phyloP scores from a whole-genome alignment of 2,329 filamentous ascomycete genomes.

The Colletotrichum sp. region DNA sequence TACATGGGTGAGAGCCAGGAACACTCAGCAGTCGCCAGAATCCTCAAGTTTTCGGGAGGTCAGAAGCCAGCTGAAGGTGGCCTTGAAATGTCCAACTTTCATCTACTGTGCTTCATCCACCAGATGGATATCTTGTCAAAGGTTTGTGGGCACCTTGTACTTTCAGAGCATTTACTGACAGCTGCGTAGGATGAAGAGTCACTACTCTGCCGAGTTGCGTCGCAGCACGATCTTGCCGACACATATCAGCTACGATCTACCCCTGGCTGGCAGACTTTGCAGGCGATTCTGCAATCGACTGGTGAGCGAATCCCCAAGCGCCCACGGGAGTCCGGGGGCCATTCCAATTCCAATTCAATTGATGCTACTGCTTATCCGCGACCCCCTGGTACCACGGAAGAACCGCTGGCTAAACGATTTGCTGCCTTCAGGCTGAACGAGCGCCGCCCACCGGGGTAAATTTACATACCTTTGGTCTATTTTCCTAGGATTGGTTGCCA shows the following conservation, averaged over 20 bases:
- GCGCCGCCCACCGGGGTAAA: slow-evolving; percentile 23
- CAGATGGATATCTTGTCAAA: slow-evolving; percentile 82
- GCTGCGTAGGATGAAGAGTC: slow-evolving; percentile 79
- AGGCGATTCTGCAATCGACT: slow-evolving; percentile 93
- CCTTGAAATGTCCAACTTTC: slow-evolving; percentile 86
- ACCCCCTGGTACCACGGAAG: slow-evolving; percentile 42
- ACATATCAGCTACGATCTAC: slow-evolving; percentile 84
- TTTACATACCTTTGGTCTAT: not conserved
- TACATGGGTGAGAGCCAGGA: slow-evolving; percentile 87
- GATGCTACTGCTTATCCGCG: slow-evolving; percentile 26
- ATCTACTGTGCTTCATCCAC: slow-evolving; percentile 87
- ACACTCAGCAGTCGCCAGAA: slow-evolving; percentile 68
- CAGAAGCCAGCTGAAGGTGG: slow-evolving; percentile 67
- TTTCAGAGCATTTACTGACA: not conserved
- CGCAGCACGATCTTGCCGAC: slow-evolving; percentile 79
- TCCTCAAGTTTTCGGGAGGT: slow-evolving; percentile 66
- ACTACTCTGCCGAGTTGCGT: slow-evolving; percentile 85
- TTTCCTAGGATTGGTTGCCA: not conserved
- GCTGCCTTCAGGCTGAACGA: slow-evolving; percentile 69
- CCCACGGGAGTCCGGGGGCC: slow-evolving; percentile 46
- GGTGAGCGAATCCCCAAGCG: slow-evolving; percentile 94
- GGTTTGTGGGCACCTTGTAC: slow-evolving; percentile 56
- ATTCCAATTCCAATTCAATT: slow-evolving; percentile 29
- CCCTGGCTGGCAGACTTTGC: slow-evolving; percentile 90
- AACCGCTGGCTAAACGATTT: slow-evolving; percentile 70